A percentile compares a stretch with the other conserved stretches of the same genome.
These are phyloP conservation scores for Russula griseocarnosa DNA, from an alignment of 768 basidiomycete species.

Conservation along the genomic window DNA sequence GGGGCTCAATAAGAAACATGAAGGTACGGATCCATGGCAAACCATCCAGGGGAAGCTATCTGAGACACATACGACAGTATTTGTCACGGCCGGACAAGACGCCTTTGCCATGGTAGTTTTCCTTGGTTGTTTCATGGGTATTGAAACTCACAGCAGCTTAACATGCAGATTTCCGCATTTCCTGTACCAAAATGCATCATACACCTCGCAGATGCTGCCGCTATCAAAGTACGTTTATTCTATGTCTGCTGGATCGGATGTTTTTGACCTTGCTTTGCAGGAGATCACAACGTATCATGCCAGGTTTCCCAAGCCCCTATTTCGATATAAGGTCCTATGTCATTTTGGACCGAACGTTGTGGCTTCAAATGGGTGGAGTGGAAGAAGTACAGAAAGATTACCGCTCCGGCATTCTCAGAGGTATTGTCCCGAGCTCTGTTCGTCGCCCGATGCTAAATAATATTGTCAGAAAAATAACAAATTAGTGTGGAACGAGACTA, in stretches of 20 bases:
- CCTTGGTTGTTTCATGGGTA: background rate
- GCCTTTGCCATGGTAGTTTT: background rate
- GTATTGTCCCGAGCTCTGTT: background rate
- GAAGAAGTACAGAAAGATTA: no score
- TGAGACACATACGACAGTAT: conserved; percentile 9
- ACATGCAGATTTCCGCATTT: conserved; percentile 4
- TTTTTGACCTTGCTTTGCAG: background rate
- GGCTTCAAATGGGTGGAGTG: no score
- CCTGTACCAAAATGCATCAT: background rate
- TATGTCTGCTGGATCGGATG: no score
- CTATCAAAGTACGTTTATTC: conserved; percentile 17
- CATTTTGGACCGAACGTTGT: no score
- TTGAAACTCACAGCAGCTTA: background rate
- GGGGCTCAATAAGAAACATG: background rate
- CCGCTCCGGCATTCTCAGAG: no score
- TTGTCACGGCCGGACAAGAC: conserved; percentile 19
- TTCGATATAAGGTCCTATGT: no score
- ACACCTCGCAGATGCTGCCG: conserved; percentile 18
- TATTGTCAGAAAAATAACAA: conserved; percentile 37
- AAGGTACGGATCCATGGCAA: background rate
- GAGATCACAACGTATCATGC: no score
- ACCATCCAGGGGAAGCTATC: background rate
- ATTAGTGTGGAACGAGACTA: conserved; percentile 41
- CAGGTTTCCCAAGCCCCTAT: no score
- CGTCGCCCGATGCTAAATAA: background rate